Base-by-base conservation (phyloP, 2,329 filamentous ascomycete genomes). In the Trichoderma simmonsii region DNA sequence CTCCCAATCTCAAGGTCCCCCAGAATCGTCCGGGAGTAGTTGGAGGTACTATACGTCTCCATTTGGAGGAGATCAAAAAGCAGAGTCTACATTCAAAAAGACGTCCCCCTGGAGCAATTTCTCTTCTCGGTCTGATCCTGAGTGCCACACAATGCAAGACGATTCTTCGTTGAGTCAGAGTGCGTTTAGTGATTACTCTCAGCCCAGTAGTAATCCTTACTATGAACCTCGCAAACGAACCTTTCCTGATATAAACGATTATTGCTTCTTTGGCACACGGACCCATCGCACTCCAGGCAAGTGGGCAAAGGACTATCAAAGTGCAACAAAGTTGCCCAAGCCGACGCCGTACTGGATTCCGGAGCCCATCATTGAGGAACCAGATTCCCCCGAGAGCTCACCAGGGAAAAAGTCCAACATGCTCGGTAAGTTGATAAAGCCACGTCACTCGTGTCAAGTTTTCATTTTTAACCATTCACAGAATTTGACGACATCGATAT, bases 361-460 rank as follows among this genome's bases (percentile, higher is more conserved):
- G 1, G 75, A 79, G 51, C 80, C 81, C 2, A 80, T 80, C 36
- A 76, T 82, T 34, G 81, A 83, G 59, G 81, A 83, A 71, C 78
- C 79, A 18, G 73, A 73, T 24, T 79, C 79, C 15, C 71, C 77
- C 3, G 63, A 75, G 6, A 65, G 72, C 7, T 77, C 79, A 3
- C 76, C 79, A 12, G 72, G 76, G 8, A 71, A 62, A 15, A 64
- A 64, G 28, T 72, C 76, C 4, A 77, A 77, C 36, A 67, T 81
- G 56, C 76, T 82, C 60, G 80, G 80, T 82, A 75, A 72, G 66
- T 54, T 34, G 54, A 34, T 14, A 28, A 3, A 9, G 1, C 32
- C 12, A 3, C 34, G 14, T n/a, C 9, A 7, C 18, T 54, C 15
- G 6, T 69, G 30, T 6, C 15, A 54, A 26, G 18, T 21, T 26